These are phyloP conservation scores for Metarhizium humberi DNA, from an alignment of 2,329 filamentous ascomycete species.

Conservation along the genomic window DNA sequence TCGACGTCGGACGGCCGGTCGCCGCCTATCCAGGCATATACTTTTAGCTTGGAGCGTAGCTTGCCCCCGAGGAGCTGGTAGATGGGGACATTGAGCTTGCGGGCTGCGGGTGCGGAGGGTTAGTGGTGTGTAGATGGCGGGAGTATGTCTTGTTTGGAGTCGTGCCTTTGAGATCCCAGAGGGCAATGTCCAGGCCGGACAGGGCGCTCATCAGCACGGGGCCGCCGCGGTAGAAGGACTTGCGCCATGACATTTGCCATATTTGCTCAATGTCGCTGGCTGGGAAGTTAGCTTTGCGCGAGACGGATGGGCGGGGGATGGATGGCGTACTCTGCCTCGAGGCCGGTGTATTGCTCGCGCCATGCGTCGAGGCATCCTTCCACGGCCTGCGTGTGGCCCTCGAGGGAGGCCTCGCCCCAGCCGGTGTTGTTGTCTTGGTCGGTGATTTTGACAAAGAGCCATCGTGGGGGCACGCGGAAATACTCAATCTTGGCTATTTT, in stretches of 20 bases:
- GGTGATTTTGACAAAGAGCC: slow-evolving; percentile 70
- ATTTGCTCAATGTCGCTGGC: slow-evolving; percentile 70
- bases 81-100: no score
- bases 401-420: slow-evolving; percentile 45
- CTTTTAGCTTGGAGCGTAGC: no score
- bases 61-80: no score
- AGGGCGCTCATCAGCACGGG: slow-evolving; percentile 75
- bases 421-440: slow-evolving; percentile 53
- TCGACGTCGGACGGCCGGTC: no score
- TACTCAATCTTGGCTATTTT: slow-evolving; percentile 49
- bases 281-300: no score
- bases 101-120: no score
- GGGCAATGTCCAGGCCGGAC: slow-evolving; percentile 67
- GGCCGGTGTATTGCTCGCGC: slow-evolving; percentile 45
- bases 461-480: slow-evolving; percentile 64
- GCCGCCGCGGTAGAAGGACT: slow-evolving; percentile 67
- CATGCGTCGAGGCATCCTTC: slow-evolving; percentile 65
- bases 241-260: slow-evolving; percentile 65
- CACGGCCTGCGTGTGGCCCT: slow-evolving; percentile 63
- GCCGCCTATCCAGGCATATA: no score
- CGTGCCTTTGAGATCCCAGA: slow-evolving; percentile 49
- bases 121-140: no score
- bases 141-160: no score
- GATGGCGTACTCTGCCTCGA: slow-evolving; percentile 56
- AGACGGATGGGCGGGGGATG: neutral